These are phyloP conservation scores for peach (Prunus persica) DNA, from an alignment of 306 rosid species.

Conservation along the genomic window Prunus_persica_NCBIv2 NC_034009.1:13904501-13905000, in stretches of 20 bases:
- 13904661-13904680: background rate
- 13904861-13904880: conserved; percentile 79
- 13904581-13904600: no score
- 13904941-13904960: conserved; percentile 35
- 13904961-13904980: conserved; percentile 28
- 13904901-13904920: conserved; percentile 67
- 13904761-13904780: background rate
- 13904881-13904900: conserved; percentile 91
- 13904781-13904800: background rate
- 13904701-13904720: conserved; percentile 5
- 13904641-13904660: no score
- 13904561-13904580: no score
- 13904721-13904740: background rate
- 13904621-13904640: no score
- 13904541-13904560: no score
- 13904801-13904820: conserved; percentile 7
- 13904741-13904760: background rate
- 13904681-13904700: background rate
- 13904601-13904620: no score
- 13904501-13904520: no score
- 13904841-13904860: conserved; percentile 68
- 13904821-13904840: conserved; percentile 62
- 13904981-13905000: conserved; percentile 72
- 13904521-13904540: no score
- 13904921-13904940: conserved; percentile 63